Conservation (phyloP, 2,329 filamentous ascomycete genomes). For the Aureobasidium leucospermi region DNA sequence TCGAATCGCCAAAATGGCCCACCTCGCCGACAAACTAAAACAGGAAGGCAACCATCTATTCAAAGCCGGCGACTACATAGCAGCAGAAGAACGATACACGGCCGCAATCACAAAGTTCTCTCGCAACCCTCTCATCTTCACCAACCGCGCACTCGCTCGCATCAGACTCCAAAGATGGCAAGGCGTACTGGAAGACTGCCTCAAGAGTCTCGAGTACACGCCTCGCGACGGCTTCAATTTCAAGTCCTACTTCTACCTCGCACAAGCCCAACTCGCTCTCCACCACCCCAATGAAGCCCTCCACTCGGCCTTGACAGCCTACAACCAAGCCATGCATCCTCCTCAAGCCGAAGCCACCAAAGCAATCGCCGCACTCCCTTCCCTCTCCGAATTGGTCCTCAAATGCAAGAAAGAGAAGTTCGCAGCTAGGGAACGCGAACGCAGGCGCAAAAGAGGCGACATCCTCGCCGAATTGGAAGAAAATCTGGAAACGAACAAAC, state of each 20-base stretch:
- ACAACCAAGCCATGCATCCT: slow-evolving; percentile 41
- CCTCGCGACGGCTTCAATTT: slow-evolving; percentile 46
- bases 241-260: slow-evolving; percentile 75
- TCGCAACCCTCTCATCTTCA: slow-evolving; percentile 71
- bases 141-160: slow-evolving; percentile 80
- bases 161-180: slow-evolving; percentile 68
- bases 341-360: slow-evolving; percentile 53
- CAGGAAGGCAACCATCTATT: slow-evolving; percentile 57
- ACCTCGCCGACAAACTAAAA: slow-evolving; percentile 40
- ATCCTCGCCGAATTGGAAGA: slow-evolving; percentile 55
- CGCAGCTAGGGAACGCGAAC: slow-evolving; percentile 62
- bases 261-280: slow-evolving; percentile 73
- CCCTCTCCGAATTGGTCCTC: slow-evolving; percentile 64
- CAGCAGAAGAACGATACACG: slow-evolving; percentile 63
- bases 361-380: slow-evolving; percentile 24
- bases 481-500: slow-evolving; percentile 43
- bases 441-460: slow-evolving; percentile 48
- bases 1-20: slow-evolving; percentile 19
- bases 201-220: slow-evolving; percentile 62
- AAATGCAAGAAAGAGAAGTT: slow-evolving; percentile 79
- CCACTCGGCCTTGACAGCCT: slow-evolving; percentile 61
- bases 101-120: slow-evolving; percentile 75
- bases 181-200: slow-evolving; percentile 68
- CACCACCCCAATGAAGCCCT: slow-evolving; percentile 67
- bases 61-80: slow-evolving; percentile 54